Percentiles rank a stretch among this genome's conserved stretches.
These are phyloP conservation scores for Malbranchea zuffiana DNA, from an alignment of 2,329 filamentous ascomycete species.

Conservation along the genomic window DNA sequence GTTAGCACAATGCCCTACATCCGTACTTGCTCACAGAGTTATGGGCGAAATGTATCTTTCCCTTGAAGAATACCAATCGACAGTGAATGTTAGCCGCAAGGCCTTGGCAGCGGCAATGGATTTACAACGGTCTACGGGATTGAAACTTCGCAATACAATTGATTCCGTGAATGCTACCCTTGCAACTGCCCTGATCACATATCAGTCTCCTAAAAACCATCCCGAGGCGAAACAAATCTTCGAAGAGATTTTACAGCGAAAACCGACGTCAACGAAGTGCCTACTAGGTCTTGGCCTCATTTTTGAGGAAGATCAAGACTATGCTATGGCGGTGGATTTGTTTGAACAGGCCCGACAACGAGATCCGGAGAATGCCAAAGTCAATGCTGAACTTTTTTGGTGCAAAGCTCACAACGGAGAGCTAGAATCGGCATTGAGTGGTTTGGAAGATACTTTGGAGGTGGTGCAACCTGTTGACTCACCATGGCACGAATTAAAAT, in stretches of 20 bases:
- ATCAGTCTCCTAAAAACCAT: slow-evolving; percentile 83
- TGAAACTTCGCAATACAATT: slow-evolving; percentile 56
- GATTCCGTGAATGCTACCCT: slow-evolving; percentile 69
- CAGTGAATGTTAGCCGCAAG: slow-evolving; percentile 67
- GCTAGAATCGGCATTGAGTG: slow-evolving; percentile 53
- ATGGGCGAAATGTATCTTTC: slow-evolving; percentile 74
- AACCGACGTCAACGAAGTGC: slow-evolving; percentile 65
- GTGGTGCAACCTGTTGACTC: slow-evolving; percentile 52
- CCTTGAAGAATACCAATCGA: slow-evolving; percentile 73
- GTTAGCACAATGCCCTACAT: slow-evolving; percentile 51
- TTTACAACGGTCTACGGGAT: slow-evolving; percentile 56
- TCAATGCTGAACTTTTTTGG: slow-evolving; percentile 84
- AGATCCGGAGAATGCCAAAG: slow-evolving; percentile 62
- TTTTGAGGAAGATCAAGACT: slow-evolving; percentile 87
- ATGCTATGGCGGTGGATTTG: slow-evolving; percentile 68
- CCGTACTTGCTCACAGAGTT: slow-evolving; percentile 70
- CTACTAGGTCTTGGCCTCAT: slow-evolving; percentile 86
- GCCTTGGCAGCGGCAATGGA: slow-evolving; percentile 51
- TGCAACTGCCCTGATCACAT: slow-evolving; percentile 78
- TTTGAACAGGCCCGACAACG: slow-evolving; percentile 62
- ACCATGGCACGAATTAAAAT: slow-evolving; percentile 59
- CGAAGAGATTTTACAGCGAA: slow-evolving; percentile 64
- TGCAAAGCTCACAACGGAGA: slow-evolving; percentile 76
- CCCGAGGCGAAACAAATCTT: slow-evolving; percentile 80
- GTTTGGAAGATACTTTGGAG: slow-evolving; percentile 59